Evolutionary conservation across 2,329 filamentous ascomycete genomes (phyloP), one percentile per base, ranked within the genome.

Genomic region (Fusarium brevicatenulatum): DNA sequence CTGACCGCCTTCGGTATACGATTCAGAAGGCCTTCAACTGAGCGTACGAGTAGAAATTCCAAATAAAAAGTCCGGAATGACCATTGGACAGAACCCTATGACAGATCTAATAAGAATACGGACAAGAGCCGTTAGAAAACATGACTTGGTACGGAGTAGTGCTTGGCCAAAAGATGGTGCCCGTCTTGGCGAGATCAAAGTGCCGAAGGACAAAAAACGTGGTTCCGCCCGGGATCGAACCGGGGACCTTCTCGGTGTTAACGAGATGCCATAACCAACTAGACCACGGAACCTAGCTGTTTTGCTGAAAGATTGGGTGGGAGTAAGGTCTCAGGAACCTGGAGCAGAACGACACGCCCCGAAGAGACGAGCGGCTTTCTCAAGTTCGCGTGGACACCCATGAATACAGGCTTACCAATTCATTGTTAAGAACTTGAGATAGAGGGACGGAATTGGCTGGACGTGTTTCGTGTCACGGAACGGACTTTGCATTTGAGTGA

Each of bases 181-280:
- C 34, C n/a, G 9, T 52, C 55, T 52, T 36, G 36, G 32, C 46
- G 32, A 36, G 18, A 52, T 62, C n/a, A 19, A 21, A 28, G n/a
- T 23, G 44, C 18, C 9, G 9, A 34, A 36, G 12, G 16, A 19
- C 23, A 44, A 62, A 60, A 61, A 43, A 19, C 12, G 32, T 53
- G 62, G 57, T 65, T 65, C 62, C 47, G 62, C 62, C 62, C 62
- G 57, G 62, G 62, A 46, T 65, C 37, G 62, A 63, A 65, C 57
- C 62, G 62, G 62, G 62, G 62, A 65, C 62, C 57, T 65, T 65
- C 62, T 65, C 62, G 62, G 62, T 65, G 57, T 65, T 65, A 54
- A 65, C 62, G 62, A 64, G 62, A 64, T 64, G 62, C 46, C 62
- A 65, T 65, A 53, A 65, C 61, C 61, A 64, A 62, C 62, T 64